A percentile compares a stretch with the other conserved stretches of the same genome.
These are phyloP conservation scores for Salix dunnii DNA, from an alignment of 345 rosid genomes.

Conservation along the genomic window DNA sequence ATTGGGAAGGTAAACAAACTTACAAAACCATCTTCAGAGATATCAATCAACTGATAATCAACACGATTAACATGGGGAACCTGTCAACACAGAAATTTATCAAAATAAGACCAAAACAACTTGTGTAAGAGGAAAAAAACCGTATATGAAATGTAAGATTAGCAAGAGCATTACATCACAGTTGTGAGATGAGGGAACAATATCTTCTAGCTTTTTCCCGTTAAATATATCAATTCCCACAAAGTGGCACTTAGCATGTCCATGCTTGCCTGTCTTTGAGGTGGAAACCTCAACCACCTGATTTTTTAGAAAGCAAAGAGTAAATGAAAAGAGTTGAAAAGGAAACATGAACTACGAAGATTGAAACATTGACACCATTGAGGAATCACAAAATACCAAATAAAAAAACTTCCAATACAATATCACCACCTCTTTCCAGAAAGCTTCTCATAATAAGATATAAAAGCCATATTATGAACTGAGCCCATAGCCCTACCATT, in stretches of 20 bases:
- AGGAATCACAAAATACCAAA: neutral
- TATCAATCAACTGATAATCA: conserved; percentile 72
- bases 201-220: conserved; percentile 74
- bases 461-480: neutral
- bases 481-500: neutral
- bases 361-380: neutral
- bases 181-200: conserved; percentile 72
- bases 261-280: conserved; percentile 75
- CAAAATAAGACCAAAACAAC: conserved; percentile 7
- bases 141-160: neutral
- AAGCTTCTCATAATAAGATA: neutral
- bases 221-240: conserved; percentile 67
- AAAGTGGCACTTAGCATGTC: conserved; percentile 81
- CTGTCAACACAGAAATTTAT: conserved; percentile 27
- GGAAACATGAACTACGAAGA: neutral
- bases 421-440: neutral
- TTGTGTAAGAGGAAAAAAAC: neutral
- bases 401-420: neutral
- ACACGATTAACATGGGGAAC: conserved; percentile 69
- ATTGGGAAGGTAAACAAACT: conserved; percentile 20
- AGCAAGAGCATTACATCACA: conserved; percentile 52
- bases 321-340: neutral
- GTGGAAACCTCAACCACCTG: conserved; percentile 83
- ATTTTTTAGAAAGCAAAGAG: neutral
- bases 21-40: conserved; percentile 83